phyloP scores from a whole-genome alignment of 306 rosid species.

The Pterocarpus santalinus region DNA sequence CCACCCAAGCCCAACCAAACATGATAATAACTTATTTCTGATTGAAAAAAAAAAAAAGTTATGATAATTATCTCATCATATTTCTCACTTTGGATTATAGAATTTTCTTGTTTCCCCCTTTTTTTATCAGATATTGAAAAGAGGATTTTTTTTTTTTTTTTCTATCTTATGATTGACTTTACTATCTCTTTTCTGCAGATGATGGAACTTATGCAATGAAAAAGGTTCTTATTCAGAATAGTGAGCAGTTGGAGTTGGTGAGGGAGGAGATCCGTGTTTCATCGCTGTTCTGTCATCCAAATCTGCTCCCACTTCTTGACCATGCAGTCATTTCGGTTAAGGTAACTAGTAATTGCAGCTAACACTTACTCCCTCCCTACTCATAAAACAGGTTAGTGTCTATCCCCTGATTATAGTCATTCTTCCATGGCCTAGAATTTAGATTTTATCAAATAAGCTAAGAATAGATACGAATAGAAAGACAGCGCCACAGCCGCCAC shows the following conservation, averaged over 20 bases:
- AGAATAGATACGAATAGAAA: not conserved
- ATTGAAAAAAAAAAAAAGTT: too few relatives aligned
- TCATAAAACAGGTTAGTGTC: too few relatives aligned
- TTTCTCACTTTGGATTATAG: not conserved
- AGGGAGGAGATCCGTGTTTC: slow-evolving; percentile 98
- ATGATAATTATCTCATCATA: not conserved
- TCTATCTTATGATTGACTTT: not conserved
- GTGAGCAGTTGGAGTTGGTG: slow-evolving; percentile 90
- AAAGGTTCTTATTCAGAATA: slow-evolving; percentile 92
- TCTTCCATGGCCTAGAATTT: not conserved
- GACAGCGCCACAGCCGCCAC: too few relatives aligned
- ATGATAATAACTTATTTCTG: not conserved
- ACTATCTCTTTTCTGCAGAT: slow-evolving; percentile 52
- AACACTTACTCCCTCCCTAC: not conserved
- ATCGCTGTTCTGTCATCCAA: slow-evolving; percentile 88
- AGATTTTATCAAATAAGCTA: not conserved
- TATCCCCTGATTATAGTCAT: too few relatives aligned
- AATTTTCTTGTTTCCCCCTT: not conserved
- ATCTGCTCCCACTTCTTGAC: slow-evolving; percentile 97
- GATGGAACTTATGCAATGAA: slow-evolving; percentile 99
- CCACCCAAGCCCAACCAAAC: not conserved
- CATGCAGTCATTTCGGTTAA: slow-evolving; percentile 94
- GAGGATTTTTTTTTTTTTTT: not conserved
- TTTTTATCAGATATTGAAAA: not conserved
- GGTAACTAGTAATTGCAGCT: slow-evolving; percentile 57